Evolutionary conservation across 139 green algal species (phyloP).

Genomic region (Auxenochlorella protothecoides): DNA sequence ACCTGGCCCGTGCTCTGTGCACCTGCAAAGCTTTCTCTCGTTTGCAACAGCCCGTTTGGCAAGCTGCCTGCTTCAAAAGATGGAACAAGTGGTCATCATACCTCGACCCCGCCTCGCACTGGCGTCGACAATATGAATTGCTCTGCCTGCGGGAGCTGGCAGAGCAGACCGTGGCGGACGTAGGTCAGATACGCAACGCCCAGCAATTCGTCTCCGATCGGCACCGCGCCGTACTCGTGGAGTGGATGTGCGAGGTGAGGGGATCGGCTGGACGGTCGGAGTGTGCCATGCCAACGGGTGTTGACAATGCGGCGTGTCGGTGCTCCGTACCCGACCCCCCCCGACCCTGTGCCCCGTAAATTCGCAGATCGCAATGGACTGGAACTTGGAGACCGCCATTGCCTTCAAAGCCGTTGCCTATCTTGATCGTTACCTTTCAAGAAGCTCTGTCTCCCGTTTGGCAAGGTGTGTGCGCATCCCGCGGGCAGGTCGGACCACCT

Average conservation of each 20-base stretch:
- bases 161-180: conserved; percentile 6
- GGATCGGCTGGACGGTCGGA: no score
- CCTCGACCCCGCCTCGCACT: conserved; percentile 13
- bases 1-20: conserved; percentile 28
- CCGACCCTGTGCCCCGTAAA: no score
- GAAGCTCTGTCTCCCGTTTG: no score
- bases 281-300: no score
- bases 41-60: conserved; percentile 19
- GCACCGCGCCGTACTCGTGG: conserved; percentile 31
- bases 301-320: no score
- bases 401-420: conserved; percentile 46
- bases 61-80: conserved; percentile 20
- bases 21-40: conserved; percentile 10
- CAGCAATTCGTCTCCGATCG: conserved; percentile 26
- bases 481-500: no score
- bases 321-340: background rate
- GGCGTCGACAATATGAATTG: conserved; percentile 38
- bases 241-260: conserved; percentile 47
- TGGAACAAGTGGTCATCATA: conserved; percentile 14
- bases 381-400: conserved; percentile 43
- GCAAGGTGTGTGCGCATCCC: no score
- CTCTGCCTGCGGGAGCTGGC: conserved; percentile 31
- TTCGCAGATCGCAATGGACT: conserved; percentile 46
- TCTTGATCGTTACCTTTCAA: conserved; percentile 41
- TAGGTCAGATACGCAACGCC: conserved; percentile 10